These are phyloP conservation scores for Umbilicaria muhlenbergii DNA, from an alignment of 495 filamentous ascomycete genomes.

Conservation along the genomic window DNA sequence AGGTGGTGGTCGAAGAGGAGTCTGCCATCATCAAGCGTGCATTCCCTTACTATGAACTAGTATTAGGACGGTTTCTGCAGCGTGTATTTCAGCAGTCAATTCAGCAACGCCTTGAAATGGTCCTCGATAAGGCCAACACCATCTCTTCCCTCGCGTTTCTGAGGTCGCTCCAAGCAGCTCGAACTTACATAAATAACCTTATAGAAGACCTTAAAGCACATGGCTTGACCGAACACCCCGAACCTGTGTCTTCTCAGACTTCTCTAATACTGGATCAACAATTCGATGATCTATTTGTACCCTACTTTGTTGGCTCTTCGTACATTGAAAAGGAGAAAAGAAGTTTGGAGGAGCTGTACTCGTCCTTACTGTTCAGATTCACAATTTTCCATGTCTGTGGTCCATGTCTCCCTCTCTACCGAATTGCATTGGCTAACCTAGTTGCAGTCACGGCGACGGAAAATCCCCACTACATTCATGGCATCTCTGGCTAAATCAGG, in stretches of 20 bases:
- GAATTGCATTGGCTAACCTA: neutral
- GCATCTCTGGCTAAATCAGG: constrained; percentile 75
- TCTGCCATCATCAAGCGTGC: constrained; percentile 89
- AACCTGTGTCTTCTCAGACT: constrained; percentile 75
- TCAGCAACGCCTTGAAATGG: constrained; percentile 90
- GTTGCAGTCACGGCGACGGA: constrained; percentile 50
- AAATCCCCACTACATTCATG: constrained; percentile 75
- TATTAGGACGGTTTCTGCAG: constrained; percentile 81
- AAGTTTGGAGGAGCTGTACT: constrained; percentile 82
- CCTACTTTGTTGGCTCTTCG: constrained; percentile 82
- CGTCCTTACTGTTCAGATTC: constrained; percentile 87
- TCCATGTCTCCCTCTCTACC: neutral
- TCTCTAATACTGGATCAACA: constrained; percentile 84
- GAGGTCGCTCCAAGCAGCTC: constrained; percentile 75
- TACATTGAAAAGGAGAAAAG: constrained; percentile 91
- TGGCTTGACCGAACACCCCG: constrained; percentile 88
- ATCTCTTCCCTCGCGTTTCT: constrained; percentile 87
- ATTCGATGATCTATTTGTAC: constrained; percentile 89
- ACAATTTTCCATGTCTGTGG: constrained; percentile 58
- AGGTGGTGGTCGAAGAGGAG: constrained; percentile 91
- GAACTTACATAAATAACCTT: constrained; percentile 66
- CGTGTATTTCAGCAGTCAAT: constrained; percentile 95
- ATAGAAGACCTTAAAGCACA: constrained; percentile 91
- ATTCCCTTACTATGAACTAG: constrained; percentile 91
- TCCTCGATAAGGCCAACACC: constrained; percentile 80